A percentile compares a stretch with the other conserved stretches of the same genome.
phyloP scores from a whole-genome alignment of 73 alveolate species.

The Paraurostyla sp. region DNA sequence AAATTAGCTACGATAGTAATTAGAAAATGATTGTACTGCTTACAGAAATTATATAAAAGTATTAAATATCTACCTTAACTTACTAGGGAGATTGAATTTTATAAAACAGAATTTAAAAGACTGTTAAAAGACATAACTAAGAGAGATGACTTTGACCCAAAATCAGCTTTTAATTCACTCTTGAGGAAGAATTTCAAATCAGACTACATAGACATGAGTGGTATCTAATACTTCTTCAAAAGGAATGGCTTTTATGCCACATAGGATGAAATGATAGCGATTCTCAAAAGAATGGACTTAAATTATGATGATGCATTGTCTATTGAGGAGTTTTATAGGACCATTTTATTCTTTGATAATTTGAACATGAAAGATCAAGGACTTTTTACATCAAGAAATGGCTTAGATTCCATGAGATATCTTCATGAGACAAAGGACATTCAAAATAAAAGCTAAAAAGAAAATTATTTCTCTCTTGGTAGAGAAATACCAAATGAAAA shows the following conservation, averaged over 20 bases:
- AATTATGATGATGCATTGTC: constrained; percentile 43
- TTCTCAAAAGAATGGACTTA: constrained; percentile 15
- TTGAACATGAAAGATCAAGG: neutral
- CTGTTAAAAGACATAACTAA: neutral
- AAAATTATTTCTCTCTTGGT: constrained; percentile 22
- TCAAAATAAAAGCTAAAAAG: neutral
- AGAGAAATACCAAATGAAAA: neutral
- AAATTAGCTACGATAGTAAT: neutral
- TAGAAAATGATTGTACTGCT: neutral
- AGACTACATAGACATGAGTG: neutral
- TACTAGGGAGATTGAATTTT: neutral
- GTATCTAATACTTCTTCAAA: constrained; percentile 29
- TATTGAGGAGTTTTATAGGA: constrained; percentile 5
- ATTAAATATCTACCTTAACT: neutral
- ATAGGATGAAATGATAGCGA: neutral
- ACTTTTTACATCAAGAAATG: neutral
- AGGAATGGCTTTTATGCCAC: constrained; percentile 62
- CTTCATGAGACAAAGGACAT: neutral
- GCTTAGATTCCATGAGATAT: no score
- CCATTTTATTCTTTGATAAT: constrained; percentile 3
- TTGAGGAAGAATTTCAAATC: neutral
- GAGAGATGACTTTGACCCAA: constrained; percentile 44
- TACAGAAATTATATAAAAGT: constrained; percentile 21
- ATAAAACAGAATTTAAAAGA: constrained; percentile 15
- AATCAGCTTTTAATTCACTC: constrained; percentile 30